phyloP scores from a whole-genome alignment of 208 protist species.

The Endotrypanum monterogeii region DNA sequence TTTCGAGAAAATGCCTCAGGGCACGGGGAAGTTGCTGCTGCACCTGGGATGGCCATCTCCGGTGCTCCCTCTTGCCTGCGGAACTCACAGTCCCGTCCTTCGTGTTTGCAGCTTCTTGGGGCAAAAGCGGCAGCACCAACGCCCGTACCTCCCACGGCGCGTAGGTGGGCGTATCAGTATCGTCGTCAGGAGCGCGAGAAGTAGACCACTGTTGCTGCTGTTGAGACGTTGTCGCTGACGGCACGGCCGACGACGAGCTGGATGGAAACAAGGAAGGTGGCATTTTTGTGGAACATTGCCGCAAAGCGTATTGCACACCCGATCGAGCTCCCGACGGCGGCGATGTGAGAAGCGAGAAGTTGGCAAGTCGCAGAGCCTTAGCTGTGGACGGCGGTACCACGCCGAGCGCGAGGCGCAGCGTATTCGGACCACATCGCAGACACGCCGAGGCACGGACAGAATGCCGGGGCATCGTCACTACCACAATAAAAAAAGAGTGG shows the following conservation, averaged over 20 bases:
- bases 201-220: background rate
- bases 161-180: slow-evolving; percentile 21
- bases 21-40: slow-evolving; percentile 4
- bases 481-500: no score
- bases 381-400: background rate
- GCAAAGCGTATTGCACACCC: background rate
- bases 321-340: background rate
- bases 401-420: background rate
- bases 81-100: background rate
- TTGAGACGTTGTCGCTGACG: background rate
- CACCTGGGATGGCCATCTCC: background rate
- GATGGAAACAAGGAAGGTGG: background rate
- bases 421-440: background rate
- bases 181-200: background rate
- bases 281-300: slow-evolving; percentile 2
- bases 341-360: background rate
- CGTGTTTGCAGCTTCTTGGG: background rate
- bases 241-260: background rate
- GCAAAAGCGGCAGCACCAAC: slow-evolving; percentile 48
- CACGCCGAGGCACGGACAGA: slow-evolving; percentile 1
- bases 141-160: slow-evolving; percentile 62
- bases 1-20: slow-evolving; percentile 10
- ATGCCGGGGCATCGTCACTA: background rate
- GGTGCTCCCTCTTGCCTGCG: background rate
- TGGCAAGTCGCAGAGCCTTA: background rate